Evolutionary conservation across 495 filamentous ascomycete genomes (phyloP).

Genomic region (Zalerion maritima): DNA sequence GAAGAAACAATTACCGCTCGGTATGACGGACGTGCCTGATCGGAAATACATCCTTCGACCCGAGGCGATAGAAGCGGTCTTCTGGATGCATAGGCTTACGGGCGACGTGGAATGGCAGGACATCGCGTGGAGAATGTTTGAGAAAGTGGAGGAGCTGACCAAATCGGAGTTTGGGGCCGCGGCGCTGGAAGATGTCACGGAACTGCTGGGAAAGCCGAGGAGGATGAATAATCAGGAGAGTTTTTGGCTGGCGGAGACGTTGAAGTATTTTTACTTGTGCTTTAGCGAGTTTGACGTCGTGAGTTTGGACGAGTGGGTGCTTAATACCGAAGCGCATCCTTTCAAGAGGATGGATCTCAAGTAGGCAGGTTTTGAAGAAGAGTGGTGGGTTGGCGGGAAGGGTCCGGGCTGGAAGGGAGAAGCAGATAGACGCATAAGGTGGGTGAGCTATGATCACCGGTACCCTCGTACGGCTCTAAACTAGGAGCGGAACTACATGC

Average conservation of each 20-base stretch:
- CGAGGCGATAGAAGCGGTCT: constrained; percentile 51
- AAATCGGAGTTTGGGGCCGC: constrained; percentile 15
- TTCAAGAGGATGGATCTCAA: constrained; percentile 41
- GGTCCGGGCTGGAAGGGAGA: no score
- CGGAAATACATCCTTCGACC: constrained; percentile 53
- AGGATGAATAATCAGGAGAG: constrained; percentile 33
- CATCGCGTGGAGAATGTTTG: constrained; percentile 51
- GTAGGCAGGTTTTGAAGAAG: no score
- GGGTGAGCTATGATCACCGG: no score
- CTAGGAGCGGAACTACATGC: no score
- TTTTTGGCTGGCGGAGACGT: constrained; percentile 52
- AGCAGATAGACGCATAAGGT: no score
- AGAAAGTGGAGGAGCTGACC: constrained; percentile 15
- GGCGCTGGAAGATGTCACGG: constrained; percentile 16
- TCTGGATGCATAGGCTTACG: constrained; percentile 46
- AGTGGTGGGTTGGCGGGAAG: no score
- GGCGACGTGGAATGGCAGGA: constrained; percentile 37
- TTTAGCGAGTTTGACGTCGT: constrained; percentile 58
- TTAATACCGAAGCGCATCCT: constrained; percentile 69
- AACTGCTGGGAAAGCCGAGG: constrained; percentile 8
- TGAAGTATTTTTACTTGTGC: constrained; percentile 80
- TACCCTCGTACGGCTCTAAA: no score
- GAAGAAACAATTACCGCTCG: constrained; percentile 34
- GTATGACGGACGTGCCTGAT: constrained; percentile 45
- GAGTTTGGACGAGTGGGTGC: constrained; percentile 38